Evolutionary conservation across 106 monocot genomes (phyloP), one percentile per base, ranked within the genome.

Genomic region (Amphibolis antarctica): DNA sequence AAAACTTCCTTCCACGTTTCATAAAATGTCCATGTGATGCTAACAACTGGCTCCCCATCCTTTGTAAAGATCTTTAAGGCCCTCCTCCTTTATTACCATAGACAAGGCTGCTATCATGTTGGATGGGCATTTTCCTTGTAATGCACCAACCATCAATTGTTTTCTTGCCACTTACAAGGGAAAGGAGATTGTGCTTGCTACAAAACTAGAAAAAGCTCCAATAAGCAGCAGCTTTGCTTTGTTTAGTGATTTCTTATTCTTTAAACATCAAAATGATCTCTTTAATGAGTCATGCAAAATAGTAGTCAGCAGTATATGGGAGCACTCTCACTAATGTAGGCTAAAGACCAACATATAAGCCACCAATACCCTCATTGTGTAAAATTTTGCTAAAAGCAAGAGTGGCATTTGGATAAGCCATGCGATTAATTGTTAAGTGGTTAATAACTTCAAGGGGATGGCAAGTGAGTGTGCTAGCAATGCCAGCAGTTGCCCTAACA

Each of bases 21-120:
- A 44, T 94, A 94, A 69, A 94, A 94, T 83, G 89, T 89, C 93
- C 93, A 94, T 10, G 93, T 94, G 65, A 94, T 79, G 50, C 93
- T 89, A 73, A 59, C 81, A 83, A 74, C 93, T 94, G 0, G 93
- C 93, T 0, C 89, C 83, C 93, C 93, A 94, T 11, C 93, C 93
- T 65, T 86, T 74, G 81, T 94, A 94, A 15, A 89, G 73, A n/a
- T 89, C 93, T 28, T 43, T 54, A 30, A 83, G 12, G 14, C 93
- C 93, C 64, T 79, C 72, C 58, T 83, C 81, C 30, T 49, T 69
- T 15, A 94, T 31, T 28, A 94, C 79, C 62, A 89, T 86, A 0
- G 74, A 55, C 46, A 94, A 67, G 12, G 83, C 83, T 0, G 82
- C 86, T 11, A 55, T 77, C 93, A 94, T 94, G 75, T 94, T 74